Evolutionary conservation across 2,329 filamentous ascomycete genomes (phyloP).

Genomic region (Hymenoscyphus repandus): DNA sequence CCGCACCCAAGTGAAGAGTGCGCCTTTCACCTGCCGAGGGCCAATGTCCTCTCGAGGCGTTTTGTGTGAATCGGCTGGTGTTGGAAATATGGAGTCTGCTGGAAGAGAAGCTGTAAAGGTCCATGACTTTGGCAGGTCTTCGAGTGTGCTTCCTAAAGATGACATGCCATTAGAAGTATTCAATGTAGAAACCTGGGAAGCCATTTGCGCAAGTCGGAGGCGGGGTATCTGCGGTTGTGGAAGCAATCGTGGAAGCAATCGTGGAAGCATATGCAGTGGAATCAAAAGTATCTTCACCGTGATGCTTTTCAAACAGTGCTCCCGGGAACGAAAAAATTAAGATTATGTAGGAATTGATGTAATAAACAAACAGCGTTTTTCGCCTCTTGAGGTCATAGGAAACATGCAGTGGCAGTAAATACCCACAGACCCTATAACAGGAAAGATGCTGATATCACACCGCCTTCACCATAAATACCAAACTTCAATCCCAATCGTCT

Average conservation of each 20-base stretch:
- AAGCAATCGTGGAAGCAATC: slow-evolving; percentile 21
- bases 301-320: not conserved
- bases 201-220: slow-evolving; percentile 40
- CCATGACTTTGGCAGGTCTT: slow-evolving; percentile 60
- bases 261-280: slow-evolving; percentile 26
- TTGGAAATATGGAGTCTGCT: slow-evolving; percentile 71
- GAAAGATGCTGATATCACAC: too few relatives aligned
- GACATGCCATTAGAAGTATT: slow-evolving; percentile 17
- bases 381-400: too few relatives aligned
- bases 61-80: slow-evolving; percentile 73
- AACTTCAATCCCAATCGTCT: too few relatives aligned
- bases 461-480: too few relatives aligned
- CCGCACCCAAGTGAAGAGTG: slow-evolving; percentile 85
- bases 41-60: slow-evolving; percentile 71
- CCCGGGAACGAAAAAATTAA: not conserved
- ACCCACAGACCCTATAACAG: too few relatives aligned
- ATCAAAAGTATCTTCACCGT: not conserved
- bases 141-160: slow-evolving; percentile 33
- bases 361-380: not conserved
- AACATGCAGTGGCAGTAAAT: too few relatives aligned
- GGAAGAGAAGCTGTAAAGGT: slow-evolving; percentile 63
- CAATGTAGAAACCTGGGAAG: slow-evolving; percentile 35
- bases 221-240: slow-evolving; percentile 24
- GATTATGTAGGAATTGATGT: not conserved
- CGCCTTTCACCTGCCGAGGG: slow-evolving; percentile 78